Percentiles rank a stretch among this genome's conserved stretches.
Evolutionary conservation across 176 grass and related monocot species (phyloP).

Genomic region (Hordeum vulgare): DNA sequence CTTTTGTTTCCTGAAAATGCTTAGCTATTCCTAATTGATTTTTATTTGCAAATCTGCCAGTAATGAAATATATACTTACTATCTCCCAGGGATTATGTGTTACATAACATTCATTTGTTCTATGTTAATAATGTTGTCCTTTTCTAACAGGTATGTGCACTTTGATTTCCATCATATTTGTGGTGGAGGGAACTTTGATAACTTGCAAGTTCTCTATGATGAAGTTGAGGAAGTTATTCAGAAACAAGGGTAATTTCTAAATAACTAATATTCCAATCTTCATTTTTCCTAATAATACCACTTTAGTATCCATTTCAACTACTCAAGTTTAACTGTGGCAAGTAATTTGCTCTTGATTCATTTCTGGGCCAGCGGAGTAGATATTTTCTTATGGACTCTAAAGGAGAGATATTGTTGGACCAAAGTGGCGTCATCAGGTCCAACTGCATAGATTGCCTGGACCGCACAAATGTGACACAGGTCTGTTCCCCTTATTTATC

Average conservation of each 20-base stretch:
- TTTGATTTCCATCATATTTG: slow-evolving; percentile 97
- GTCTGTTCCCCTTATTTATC: slow-evolving; percentile 34
- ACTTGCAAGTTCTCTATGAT: slow-evolving; percentile 70
- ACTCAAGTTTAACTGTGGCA: slow-evolving; percentile 45
- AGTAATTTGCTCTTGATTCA: slow-evolving; percentile 63
- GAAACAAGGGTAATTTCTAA: slow-evolving; percentile 93
- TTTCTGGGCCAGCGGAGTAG: slow-evolving; percentile 92
- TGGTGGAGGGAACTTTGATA: slow-evolving; percentile 83
- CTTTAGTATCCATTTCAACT: slow-evolving; percentile 23
- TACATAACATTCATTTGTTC: slow-evolving; percentile 18
- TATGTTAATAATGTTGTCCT: slow-evolving; percentile 10
- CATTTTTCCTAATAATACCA: background rate
- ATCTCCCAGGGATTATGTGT: background rate
- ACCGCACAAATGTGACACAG: slow-evolving; percentile 98
- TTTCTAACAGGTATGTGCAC: slow-evolving; percentile 57
- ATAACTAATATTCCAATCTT: background rate
- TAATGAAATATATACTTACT: slow-evolving; percentile 10
- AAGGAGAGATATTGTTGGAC: slow-evolving; percentile 78
- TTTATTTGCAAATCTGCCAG: background rate
- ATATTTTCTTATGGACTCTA: slow-evolving; percentile 85
- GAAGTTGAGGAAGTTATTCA: slow-evolving; percentile 60
- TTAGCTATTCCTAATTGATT: slow-evolving; percentile 14
- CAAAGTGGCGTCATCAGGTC: slow-evolving; percentile 74
- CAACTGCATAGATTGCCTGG: slow-evolving; percentile 98
- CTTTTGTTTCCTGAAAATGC: slow-evolving; percentile 4